Percentiles rank a stretch among this genome's conserved stretches.
Evolutionary conservation across 2,329 filamentous ascomycete species (phyloP).

Genomic region (Zymoseptoria crescenta): DNA sequence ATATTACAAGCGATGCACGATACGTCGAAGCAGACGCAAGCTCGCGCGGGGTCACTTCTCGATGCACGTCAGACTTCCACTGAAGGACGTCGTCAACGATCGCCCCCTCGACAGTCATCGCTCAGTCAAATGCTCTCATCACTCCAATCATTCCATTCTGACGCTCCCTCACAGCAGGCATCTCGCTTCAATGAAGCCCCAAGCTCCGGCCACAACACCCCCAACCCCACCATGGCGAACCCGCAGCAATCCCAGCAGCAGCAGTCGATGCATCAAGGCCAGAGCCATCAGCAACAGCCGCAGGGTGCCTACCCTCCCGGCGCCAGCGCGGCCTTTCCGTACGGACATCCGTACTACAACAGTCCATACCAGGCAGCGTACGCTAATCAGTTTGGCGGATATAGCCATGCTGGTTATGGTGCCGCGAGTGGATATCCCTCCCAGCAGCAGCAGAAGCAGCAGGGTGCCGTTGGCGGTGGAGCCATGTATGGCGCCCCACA

Average conservation of each 20-base stretch:
- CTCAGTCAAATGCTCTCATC: too few relatives aligned
- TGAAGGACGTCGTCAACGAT: neutral
- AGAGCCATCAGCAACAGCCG: constrained; percentile 35
- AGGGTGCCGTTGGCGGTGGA: constrained; percentile 46
- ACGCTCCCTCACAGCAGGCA: neutral
- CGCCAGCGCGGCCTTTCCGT: constrained; percentile 41
- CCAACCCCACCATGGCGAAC: constrained; percentile 61
- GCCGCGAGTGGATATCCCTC: constrained; percentile 40
- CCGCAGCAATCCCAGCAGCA: constrained; percentile 44
- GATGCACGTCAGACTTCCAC: neutral
- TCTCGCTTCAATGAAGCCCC: constrained; percentile 56
- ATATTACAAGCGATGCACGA: neutral
- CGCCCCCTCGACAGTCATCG: too few relatives aligned
- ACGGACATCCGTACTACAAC: constrained; percentile 52
- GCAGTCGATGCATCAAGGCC: constrained; percentile 29
- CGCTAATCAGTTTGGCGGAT: constrained; percentile 53
- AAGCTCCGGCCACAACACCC: constrained; percentile 83
- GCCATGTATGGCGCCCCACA: constrained; percentile 58
- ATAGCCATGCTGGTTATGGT: constrained; percentile 42
- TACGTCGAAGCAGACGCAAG: neutral
- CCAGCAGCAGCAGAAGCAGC: constrained; percentile 35
- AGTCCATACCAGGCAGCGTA: constrained; percentile 57
- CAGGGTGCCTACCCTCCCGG: constrained; percentile 40
- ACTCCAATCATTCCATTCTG: too few relatives aligned
- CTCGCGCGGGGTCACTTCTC: neutral